Conservation (phyloP, 2,329 filamentous ascomycete genomes). For the Fusarium tanahbumbuense region DNA sequence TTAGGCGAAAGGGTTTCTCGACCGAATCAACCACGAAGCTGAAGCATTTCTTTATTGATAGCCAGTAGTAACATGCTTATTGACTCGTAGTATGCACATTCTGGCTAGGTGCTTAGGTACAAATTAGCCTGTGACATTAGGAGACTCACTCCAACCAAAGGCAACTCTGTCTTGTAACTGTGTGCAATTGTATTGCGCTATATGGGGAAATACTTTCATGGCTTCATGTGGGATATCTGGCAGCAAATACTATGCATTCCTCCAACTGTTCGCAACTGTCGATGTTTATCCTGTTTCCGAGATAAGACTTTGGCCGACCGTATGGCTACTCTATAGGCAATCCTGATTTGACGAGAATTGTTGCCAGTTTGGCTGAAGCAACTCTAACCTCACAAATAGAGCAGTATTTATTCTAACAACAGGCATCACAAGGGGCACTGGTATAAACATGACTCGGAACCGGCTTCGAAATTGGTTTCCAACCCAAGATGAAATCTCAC, state of each 20-base stretch:
- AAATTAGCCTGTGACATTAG: background rate
- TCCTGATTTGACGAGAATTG: background rate
- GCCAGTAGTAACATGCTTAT: background rate
- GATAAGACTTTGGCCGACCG: background rate
- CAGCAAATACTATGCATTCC: background rate
- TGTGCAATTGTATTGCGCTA: background rate
- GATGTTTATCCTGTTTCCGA: background rate
- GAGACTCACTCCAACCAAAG: background rate
- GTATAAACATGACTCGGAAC: background rate
- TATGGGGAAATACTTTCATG: background rate
- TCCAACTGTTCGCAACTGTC: background rate
- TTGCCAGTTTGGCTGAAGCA: background rate
- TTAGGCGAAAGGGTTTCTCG: constrained; percentile 4
- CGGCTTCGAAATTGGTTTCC: constrained; percentile 27
- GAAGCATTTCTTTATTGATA: constrained; percentile 12
- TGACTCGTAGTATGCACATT: background rate
- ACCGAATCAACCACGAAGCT: constrained; percentile 28
- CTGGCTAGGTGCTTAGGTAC: background rate
- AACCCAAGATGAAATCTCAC: constrained; percentile 44
- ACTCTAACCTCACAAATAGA: background rate
- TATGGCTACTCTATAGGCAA: background rate
- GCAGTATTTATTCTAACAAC: background rate
- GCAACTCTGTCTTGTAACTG: background rate
- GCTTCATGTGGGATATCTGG: too few species aligned
- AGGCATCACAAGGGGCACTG: background rate